phyloP scores from a whole-genome alignment of 257 asterid species.

The Penstemon eatonii region DNA sequence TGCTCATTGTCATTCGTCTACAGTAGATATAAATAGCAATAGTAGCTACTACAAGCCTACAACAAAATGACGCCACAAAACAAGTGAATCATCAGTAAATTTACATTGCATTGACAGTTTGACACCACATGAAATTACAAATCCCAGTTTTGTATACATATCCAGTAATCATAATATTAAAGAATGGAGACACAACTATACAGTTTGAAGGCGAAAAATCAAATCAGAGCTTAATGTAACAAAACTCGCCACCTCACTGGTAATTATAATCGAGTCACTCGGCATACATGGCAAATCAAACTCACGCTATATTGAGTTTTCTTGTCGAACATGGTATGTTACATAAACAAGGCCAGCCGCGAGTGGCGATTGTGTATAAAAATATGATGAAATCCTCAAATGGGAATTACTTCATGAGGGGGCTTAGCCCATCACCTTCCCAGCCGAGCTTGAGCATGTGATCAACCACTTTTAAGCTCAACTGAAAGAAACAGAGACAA shows the following conservation, averaged over 20 bases:
- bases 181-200: constrained; percentile 29
- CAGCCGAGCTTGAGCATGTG: constrained; percentile 98
- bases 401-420: constrained; percentile 55
- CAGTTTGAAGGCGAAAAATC: constrained; percentile 18
- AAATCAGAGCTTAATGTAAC: constrained; percentile 24
- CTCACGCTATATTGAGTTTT: neutral
- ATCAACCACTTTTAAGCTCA: constrained; percentile 98
- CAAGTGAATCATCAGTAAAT: constrained; percentile 23
- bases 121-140: constrained; percentile 30
- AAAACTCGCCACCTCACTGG: constrained; percentile 33
- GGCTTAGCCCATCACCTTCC: constrained; percentile 94
- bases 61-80: neutral
- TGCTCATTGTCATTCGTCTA: too few relatives aligned
- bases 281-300: constrained; percentile 22
- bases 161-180: constrained; percentile 21
- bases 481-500: constrained; percentile 45
- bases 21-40: too few relatives aligned
- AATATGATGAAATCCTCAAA: constrained; percentile 16
- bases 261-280: constrained; percentile 19
- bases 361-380: constrained; percentile 1
- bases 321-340: constrained; percentile 19
- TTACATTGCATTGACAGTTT: constrained; percentile 27
- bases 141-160: constrained; percentile 27
- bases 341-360: constrained; percentile 18
- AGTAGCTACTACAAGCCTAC: neutral